Evolutionary conservation across 192 early-diverging fungal species (phyloP), one percentile per base, ranked within the genome.

Genomic region (Mortierella claussenii): DNA sequence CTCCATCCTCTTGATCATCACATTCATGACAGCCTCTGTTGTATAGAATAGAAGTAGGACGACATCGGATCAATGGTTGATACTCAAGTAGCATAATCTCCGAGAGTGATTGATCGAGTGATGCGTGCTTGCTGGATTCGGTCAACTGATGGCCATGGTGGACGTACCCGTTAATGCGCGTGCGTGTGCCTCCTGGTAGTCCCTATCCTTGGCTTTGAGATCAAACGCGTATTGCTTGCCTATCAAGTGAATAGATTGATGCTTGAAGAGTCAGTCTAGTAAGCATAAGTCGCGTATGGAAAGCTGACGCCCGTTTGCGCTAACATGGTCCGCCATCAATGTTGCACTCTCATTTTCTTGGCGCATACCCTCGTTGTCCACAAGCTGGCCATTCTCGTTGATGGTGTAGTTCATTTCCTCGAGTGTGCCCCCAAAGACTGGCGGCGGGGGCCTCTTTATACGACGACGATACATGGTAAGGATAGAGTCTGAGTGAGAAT

Each of bases 131-230:
- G n/a, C n/a, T n/a, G n/a, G n/a, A n/a, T n/a, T n/a, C n/a, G n/a
- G n/a, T n/a, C n/a, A n/a, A n/a, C n/a, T n/a, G n/a, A n/a, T n/a
- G n/a, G n/a, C n/a, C n/a, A n/a, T n/a, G n/a, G n/a, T n/a, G n/a
- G n/a, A n/a, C n/a, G n/a, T n/a, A 75, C 71, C 62, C 12, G 31
- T 12, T 2, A 75, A 32, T 18, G 71, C 71, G 11, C 47, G 47
- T 20, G 56, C 47, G 21, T 75, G 71, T 10, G 63, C 62, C 33
- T 75, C 71, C 2, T 66, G 62, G 36, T 55, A 65, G 6, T 13
- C 21, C 48, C 71, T 75, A 34, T 75, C 28, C 26, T 75, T 75
- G 26, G 71, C 62, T 45, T 60, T 60, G n/a, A 75, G 5, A 34
- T 75, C 57, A 21, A 75, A 75, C 28, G 3, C 10, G 26, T 75